Evolutionary conservation across 306 rosid genomes (phyloP), one percentile per base, ranked within the genome.

Genomic region (Trifolium fragiferum): DNA sequence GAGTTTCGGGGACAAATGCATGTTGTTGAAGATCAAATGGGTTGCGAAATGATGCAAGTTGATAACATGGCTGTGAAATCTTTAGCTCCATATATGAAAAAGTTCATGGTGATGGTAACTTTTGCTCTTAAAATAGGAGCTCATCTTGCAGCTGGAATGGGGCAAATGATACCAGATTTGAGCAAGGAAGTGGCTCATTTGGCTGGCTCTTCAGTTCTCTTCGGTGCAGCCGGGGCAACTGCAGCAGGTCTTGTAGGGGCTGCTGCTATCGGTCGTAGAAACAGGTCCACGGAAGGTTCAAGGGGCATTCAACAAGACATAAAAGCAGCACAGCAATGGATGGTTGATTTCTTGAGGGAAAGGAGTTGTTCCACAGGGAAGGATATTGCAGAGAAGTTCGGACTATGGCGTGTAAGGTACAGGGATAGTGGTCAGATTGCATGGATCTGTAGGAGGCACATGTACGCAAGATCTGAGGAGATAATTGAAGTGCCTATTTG

Each of bases 101-200:
- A 87, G 83, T 94, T 94, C 81, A 92, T 94, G 99, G 90, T 84
- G 69, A 63, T 94, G 67, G 73, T 94, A 53, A 94, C 96, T 27
- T 87, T 94, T 47, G 92, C 97, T 69, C 95, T 94, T 40, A 94
- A 88, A 81, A 92, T 94, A 55, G 97, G 97, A 81, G 99, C 99
- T n/a, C 99, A 94, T 65, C 71, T 92, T 71, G 99, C 96, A 3
- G 91, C 88, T 20, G 97, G 97, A 64, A 87, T 90, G 96, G 98
- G 96, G 63, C 85, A 92, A 77, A 84, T 92, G 96, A 94, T 94
- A 84, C 99, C 98, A 2, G 96, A 94, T 82, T 85, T 89, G 87
- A 76, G 99, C 80, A 89, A 86, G 65, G 99, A 88, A 88, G 90
- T 94, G 35, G 96, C 98, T 30, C 95, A 86, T 79, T 80, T 94